Evolutionary conservation across 2,329 filamentous ascomycete genomes (phyloP).

Genomic region (Pseudocercospora macadamiae): DNA sequence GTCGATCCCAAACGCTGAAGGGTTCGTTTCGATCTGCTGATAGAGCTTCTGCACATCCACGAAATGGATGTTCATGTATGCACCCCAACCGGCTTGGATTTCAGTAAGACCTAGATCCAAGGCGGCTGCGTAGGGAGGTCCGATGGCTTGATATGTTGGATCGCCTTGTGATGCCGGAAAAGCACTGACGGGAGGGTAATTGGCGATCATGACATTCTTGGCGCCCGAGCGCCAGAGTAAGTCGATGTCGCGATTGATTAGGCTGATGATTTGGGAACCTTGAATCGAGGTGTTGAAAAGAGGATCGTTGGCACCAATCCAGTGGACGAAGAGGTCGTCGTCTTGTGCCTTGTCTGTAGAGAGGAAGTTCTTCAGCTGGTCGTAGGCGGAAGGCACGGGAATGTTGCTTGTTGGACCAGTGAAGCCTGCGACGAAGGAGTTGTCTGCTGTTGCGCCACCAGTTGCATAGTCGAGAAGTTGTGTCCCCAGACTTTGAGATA

Average conservation of each 20-base stretch:
- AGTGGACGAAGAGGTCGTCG: slow-evolving; percentile 9
- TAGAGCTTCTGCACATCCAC: slow-evolving; percentile 7
- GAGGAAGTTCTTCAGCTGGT: slow-evolving; percentile 7
- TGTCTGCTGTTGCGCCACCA: slow-evolving; percentile 15
- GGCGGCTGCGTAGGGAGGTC: not conserved
- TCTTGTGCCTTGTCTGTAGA: not conserved
- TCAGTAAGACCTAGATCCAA: slow-evolving; percentile 1
- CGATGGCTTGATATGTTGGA: not conserved
- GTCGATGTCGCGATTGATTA: slow-evolving; percentile 13
- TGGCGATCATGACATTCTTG: not conserved
- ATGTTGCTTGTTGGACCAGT: slow-evolving; percentile 9
- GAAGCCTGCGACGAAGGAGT: slow-evolving; percentile 10
- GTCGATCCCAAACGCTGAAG: slow-evolving; percentile 2
- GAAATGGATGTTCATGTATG: slow-evolving; percentile 6
- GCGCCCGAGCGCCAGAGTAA: slow-evolving; percentile 1
- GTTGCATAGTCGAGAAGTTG: slow-evolving; percentile 8
- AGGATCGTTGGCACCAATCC: slow-evolving; percentile 11
- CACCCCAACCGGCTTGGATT: not conserved
- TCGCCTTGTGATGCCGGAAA: not conserved
- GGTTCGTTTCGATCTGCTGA: not conserved
- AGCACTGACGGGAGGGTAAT: slow-evolving; percentile 2
- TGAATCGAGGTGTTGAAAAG: slow-evolving; percentile 1
- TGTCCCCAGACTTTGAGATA: not conserved
- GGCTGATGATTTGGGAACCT: slow-evolving; percentile 2
- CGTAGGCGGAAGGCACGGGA: slow-evolving; percentile 9